Base-by-base conservation (phyloP, 2,329 filamentous ascomycete species). In the Ophiobolus disseminans region DNA sequence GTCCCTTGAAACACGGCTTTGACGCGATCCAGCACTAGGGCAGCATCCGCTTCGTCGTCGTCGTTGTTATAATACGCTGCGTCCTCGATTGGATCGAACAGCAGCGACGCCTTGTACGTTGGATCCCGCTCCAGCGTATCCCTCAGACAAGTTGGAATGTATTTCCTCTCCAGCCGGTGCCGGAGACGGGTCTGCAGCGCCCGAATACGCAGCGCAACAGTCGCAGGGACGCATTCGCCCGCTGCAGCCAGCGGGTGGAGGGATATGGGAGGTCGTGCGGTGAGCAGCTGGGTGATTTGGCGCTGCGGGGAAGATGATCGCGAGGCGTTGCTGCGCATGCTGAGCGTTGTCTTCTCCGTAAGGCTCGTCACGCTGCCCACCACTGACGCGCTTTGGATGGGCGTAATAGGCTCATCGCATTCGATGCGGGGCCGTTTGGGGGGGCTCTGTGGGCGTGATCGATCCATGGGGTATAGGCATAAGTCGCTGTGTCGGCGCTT, bases 91-190 rank as follows among this genome's bases (percentile, higher is more conserved):
- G 22, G 42, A 17, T 45, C 42, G 32, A 45, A 38, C 22, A 39
- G 34, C 32, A 45, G 42, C 32, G 42, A 38, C 42, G 32, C 32
- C 21, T 44, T 36, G 32, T 36, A 44, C 41, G 30, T 37, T 19
- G 31, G 14, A 44, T 44, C 31, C 31, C 41, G 41, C 41, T 44
- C 30, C 31, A 44, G 30, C 32, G 42, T 23, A 38, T 45, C 42
- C 42, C 34, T 45, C 34, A 45, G 16, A 31, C 22, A 37, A 38
- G 42, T 25, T 34, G 42, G 42, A 38, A 38, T 38, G 16, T 45
- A 45, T 38, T 28, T 34, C 7, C 32, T 35, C n/a, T 35, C 32
- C 32, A 35, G 14, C 14, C 32, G 32, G 32, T 35, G 28, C 30
- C 40, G 40, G 20, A 43, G 40, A 43, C 40, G 40, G 40, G 28